phyloP scores from a whole-genome alignment of 768 basidiomycete genomes.

The Amanita muscaria region DNA sequence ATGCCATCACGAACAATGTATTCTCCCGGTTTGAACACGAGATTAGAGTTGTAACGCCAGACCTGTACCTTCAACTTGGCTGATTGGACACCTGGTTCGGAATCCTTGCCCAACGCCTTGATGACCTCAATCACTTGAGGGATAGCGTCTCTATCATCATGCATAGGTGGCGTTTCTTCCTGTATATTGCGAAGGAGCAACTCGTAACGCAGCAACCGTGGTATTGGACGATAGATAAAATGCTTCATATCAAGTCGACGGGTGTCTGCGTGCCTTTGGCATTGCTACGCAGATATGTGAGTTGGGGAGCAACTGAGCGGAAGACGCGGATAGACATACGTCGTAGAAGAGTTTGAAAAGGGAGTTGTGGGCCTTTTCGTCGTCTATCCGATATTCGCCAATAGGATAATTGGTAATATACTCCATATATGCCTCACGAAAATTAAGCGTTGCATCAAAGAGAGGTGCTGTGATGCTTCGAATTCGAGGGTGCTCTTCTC shows the following conservation, averaged over 20 bases:
- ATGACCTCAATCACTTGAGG: slow-evolving; percentile 84
- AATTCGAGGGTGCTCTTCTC: slow-evolving; percentile 78
- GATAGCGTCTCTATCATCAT: slow-evolving; percentile 78
- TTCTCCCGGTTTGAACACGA: slow-evolving; percentile 76
- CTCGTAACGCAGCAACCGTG: slow-evolving; percentile 82
- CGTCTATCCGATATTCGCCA: slow-evolving; percentile 79
- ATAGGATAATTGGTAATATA: slow-evolving; percentile 93
- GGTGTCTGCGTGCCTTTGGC: slow-evolving; percentile 60
- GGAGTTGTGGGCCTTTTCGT: slow-evolving; percentile 76
- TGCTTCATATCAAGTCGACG: slow-evolving; percentile 85
- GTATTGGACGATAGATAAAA: slow-evolving; percentile 89
- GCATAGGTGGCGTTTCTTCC: slow-evolving; percentile 61
- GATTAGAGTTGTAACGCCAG: slow-evolving; percentile 75
- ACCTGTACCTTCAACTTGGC: slow-evolving; percentile 86
- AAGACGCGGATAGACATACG: slow-evolving; percentile 30
- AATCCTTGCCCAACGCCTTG: slow-evolving; percentile 77
- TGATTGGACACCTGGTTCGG: slow-evolving; percentile 77
- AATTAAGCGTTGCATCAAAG: slow-evolving; percentile 85
- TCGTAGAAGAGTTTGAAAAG: slow-evolving; percentile 79
- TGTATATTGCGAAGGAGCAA: slow-evolving; percentile 74
- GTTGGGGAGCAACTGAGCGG: slow-evolving; percentile 14
- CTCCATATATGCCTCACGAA: slow-evolving; percentile 87
- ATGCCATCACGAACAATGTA: slow-evolving; percentile 34
- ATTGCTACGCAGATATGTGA: slow-evolving; percentile 23
- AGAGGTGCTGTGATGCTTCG: slow-evolving; percentile 75